Percentiles rank a stretch among this genome's conserved stretches.
Evolutionary conservation across 257 asterid genomes (phyloP).

Genomic region (Solanum phureja): DNA sequence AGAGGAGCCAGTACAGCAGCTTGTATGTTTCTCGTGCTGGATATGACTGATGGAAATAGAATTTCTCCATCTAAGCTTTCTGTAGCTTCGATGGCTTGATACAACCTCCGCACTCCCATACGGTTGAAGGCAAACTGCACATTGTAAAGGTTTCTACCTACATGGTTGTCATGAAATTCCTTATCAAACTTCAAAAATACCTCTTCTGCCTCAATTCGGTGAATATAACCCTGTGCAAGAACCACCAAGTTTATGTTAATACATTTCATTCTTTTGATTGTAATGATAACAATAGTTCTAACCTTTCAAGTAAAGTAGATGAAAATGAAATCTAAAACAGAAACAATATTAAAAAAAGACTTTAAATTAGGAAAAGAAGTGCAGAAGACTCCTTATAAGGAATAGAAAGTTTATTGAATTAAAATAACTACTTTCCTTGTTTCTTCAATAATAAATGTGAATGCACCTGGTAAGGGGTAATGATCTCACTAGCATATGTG

Average conservation of each 20-base stretch:
- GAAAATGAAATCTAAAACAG: neutral
- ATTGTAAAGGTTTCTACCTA: conserved; percentile 35
- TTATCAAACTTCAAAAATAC: conserved; percentile 46
- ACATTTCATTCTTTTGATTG: neutral
- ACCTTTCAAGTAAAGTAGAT: neutral
- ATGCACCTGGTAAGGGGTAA: conserved; percentile 41
- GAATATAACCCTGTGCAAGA: conserved; percentile 57
- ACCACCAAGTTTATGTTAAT: neutral
- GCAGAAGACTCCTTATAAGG: neutral
- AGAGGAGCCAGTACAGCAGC: conserved; percentile 32
- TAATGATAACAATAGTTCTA: neutral
- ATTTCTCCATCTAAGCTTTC: conserved; percentile 31
- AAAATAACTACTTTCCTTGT: neutral
- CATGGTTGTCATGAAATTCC: conserved; percentile 44
- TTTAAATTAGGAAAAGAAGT: neutral
- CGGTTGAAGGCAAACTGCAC: conserved; percentile 69
- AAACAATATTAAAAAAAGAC: neutral
- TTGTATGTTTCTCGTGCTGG: neutral
- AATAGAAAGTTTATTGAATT: neutral
- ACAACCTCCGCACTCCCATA: conserved; percentile 37
- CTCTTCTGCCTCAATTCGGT: conserved; percentile 75
- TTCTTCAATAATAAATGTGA: neutral
- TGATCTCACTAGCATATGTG: conserved; percentile 13
- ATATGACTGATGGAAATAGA: conserved; percentile 48
- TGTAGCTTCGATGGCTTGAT: conserved; percentile 76